Conservation (phyloP, 805 yeast species). For the Suhomyces kilbournensis region DNA sequence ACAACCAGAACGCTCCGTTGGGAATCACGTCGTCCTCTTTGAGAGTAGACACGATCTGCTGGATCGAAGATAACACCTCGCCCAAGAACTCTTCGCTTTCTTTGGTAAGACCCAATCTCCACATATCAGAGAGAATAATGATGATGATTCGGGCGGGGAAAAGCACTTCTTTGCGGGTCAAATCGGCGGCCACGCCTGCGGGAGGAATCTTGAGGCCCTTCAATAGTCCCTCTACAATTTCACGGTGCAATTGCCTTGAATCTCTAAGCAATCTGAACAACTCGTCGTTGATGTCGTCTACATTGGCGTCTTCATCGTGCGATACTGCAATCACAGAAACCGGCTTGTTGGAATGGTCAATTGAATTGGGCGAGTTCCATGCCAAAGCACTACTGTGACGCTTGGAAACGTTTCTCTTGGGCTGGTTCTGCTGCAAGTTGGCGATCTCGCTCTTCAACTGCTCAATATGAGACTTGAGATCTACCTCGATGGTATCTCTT, state of each 20-base stretch:
- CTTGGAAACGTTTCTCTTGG: slow-evolving; percentile 32
- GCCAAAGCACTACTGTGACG: slow-evolving; percentile 40
- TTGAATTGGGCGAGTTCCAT: slow-evolving; percentile 30
- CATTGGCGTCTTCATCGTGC: slow-evolving; percentile 48
- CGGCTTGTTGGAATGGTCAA: slow-evolving; percentile 51
- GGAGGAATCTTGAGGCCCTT: slow-evolving; percentile 83
- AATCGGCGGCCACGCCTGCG: slow-evolving; percentile 77
- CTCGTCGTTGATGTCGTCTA: slow-evolving; percentile 74
- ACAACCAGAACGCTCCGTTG: slow-evolving; percentile 96
- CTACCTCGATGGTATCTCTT: slow-evolving; percentile 62
- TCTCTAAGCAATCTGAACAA: slow-evolving; percentile 68
- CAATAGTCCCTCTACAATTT: slow-evolving; percentile 81
- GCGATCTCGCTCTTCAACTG: slow-evolving; percentile 53
- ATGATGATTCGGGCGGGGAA: slow-evolving; percentile 96
- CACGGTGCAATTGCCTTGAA: slow-evolving; percentile 69
- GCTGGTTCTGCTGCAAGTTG: slow-evolving; percentile 36
- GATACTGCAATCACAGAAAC: slow-evolving; percentile 62
- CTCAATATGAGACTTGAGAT: slow-evolving; percentile 60
- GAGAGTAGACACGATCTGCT: slow-evolving; percentile 71
- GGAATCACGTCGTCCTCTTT: slow-evolving; percentile 85
- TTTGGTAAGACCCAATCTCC: slow-evolving; percentile 92
- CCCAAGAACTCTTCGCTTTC: slow-evolving; percentile 91
- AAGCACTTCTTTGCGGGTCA: slow-evolving; percentile 84
- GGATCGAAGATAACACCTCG: slow-evolving; percentile 82
- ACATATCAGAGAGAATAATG: slow-evolving; percentile 91